Conservation (phyloP, 495 filamentous ascomycete genomes). For the Tuber umbilicatum region DNA sequence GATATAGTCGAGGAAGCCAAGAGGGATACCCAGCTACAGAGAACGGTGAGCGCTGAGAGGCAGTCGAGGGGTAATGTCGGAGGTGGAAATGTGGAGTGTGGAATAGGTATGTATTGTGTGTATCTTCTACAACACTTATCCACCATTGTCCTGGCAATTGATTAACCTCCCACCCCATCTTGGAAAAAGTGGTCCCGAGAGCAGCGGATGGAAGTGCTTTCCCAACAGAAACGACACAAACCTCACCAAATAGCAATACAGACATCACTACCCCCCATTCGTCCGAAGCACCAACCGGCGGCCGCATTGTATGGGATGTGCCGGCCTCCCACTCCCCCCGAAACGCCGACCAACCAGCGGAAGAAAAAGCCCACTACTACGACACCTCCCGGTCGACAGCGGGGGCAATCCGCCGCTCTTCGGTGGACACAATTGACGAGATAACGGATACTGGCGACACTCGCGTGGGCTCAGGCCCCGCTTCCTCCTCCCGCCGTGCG, state of each 20-base stretch:
- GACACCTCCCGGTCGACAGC: constrained; percentile 11
- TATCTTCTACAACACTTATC: not conserved
- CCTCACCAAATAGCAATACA: not conserved
- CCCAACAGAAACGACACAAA: constrained; percentile 1
- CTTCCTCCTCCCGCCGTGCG: not conserved
- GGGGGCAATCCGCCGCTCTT: constrained; percentile 9
- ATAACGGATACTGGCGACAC: constrained; percentile 48
- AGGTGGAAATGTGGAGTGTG: constrained; percentile 12
- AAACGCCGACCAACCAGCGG: constrained; percentile 12
- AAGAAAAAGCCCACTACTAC: constrained; percentile 25
- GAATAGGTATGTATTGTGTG: constrained; percentile 11
- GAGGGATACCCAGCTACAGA: constrained; percentile 19
- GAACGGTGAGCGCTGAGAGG: constrained; percentile 22
- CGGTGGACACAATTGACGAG: constrained; percentile 51
- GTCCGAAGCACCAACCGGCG: constrained; percentile 12
- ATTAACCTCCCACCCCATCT: constrained; percentile 2
- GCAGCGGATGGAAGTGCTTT: constrained; percentile 7
- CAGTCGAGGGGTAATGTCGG: constrained; percentile 14
- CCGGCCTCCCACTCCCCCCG: constrained; percentile 1
- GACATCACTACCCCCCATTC: constrained; percentile 4
- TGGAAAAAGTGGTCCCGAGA: constrained; percentile 9
- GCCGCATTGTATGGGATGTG: constrained; percentile 29
- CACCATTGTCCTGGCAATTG: not conserved
- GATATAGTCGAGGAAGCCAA: constrained; percentile 25
- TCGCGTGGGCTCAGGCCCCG: constrained; percentile 55